phyloP scores from a whole-genome alignment of 2,329 filamentous ascomycete genomes.

The Neonectria punicea region DNA sequence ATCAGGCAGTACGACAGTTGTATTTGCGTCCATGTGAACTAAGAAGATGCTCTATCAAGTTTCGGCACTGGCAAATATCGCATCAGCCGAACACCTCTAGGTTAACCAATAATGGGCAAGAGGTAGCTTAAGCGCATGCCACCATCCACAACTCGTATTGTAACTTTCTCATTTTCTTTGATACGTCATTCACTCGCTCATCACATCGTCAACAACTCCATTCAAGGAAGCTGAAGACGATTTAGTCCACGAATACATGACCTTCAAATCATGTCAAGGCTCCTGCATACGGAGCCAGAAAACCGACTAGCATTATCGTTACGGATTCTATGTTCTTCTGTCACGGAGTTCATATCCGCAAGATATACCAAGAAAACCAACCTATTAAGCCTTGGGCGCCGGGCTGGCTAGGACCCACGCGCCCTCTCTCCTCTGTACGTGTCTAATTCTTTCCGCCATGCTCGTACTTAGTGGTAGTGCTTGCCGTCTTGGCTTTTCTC shows the following conservation, averaged over 20 bases:
- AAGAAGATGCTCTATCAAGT: background rate
- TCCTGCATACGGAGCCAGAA: background rate
- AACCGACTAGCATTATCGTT: constrained; percentile 13
- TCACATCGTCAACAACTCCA: background rate
- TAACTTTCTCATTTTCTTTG: background rate
- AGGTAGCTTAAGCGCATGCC: background rate
- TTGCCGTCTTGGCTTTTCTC: background rate
- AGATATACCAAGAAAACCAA: constrained; percentile 17
- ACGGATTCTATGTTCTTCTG: constrained; percentile 7
- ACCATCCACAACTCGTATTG: background rate
- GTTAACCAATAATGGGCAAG: background rate
- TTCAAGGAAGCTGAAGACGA: background rate
- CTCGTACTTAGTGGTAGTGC: background rate
- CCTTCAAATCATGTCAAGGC: background rate
- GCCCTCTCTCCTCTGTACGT: background rate
- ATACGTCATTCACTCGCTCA: background rate
- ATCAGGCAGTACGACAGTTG: background rate
- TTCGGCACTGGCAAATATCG: background rate
- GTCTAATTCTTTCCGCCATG: background rate
- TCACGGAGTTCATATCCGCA: constrained; percentile 2
- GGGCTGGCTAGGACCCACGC: background rate
- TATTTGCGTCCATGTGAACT: background rate
- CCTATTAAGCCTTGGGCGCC: background rate
- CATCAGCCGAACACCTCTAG: background rate
- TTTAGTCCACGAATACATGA: constrained; percentile 7